Conservation (phyloP, 306 rosid genomes). For the Gastrolobium villosum region DNA sequence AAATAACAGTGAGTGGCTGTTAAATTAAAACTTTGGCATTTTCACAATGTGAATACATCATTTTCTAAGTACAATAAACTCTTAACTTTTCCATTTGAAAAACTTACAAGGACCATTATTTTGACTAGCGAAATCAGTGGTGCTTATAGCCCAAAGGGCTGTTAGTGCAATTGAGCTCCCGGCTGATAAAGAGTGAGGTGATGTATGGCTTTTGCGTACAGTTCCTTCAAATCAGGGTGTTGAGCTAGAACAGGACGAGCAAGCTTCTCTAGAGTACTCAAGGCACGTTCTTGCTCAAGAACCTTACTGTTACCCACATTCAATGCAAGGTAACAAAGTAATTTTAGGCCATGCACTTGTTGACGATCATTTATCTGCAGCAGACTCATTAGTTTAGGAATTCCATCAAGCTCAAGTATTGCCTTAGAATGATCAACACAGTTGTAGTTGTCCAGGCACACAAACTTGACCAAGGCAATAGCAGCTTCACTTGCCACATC, state of each 20-base stretch:
- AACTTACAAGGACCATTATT: slow-evolving; percentile 55
- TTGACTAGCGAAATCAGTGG: slow-evolving; percentile 33
- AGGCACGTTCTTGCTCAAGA: slow-evolving; percentile 77
- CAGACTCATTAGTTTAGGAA: slow-evolving; percentile 71
- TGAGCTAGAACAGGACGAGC: slow-evolving; percentile 73
- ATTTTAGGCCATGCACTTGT: slow-evolving; percentile 56
- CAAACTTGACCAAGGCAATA: slow-evolving; percentile 77
- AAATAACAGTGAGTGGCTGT: slow-evolving; percentile 17
- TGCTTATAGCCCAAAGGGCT: slow-evolving; percentile 54
- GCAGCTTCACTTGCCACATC: slow-evolving; percentile 78
- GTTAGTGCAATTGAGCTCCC: slow-evolving; percentile 81
- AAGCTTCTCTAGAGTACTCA: slow-evolving; percentile 72
- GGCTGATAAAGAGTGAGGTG: slow-evolving; percentile 88
- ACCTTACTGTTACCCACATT: slow-evolving; percentile 81
- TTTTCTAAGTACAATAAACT: slow-evolving; percentile 36
- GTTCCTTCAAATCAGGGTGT: slow-evolving; percentile 69
- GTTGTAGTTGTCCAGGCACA: slow-evolving; percentile 74
- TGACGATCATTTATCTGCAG: slow-evolving; percentile 56
- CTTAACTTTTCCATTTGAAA: slow-evolving; percentile 47
- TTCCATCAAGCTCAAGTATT: slow-evolving; percentile 76
- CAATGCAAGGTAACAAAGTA: slow-evolving; percentile 80
- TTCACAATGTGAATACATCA: slow-evolving; percentile 25
- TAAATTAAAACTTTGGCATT: background rate
- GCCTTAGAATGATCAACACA: slow-evolving; percentile 75
- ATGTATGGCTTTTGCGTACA: slow-evolving; percentile 68